phyloP scores from a whole-genome alignment of 306 rosid species.

The Begonia masoniana region DNA sequence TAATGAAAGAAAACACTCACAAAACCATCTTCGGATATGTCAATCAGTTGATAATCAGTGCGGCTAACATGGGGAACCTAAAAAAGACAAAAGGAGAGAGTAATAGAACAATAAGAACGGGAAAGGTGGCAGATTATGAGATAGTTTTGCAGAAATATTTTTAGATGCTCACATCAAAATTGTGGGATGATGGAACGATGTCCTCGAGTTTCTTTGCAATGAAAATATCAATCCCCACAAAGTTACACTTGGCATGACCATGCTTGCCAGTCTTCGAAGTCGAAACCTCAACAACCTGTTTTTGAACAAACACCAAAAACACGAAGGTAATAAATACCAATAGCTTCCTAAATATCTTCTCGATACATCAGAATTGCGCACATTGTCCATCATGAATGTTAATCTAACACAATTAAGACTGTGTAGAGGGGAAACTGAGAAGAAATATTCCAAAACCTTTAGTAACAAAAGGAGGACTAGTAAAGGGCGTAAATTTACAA shows the following conservation, averaged over 20 bases:
- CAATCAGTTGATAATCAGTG: slow-evolving; percentile 71
- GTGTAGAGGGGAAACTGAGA: too few relatives aligned
- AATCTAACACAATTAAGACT: too few relatives aligned
- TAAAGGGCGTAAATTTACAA: too few relatives aligned
- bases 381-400: not conserved
- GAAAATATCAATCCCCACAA: slow-evolving; percentile 75
- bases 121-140: slow-evolving; percentile 1
- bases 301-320: not conserved
- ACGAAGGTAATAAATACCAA: too few relatives aligned
- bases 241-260: slow-evolving; percentile 86
- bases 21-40: slow-evolving; percentile 81
- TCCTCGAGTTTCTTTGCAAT: slow-evolving; percentile 71
- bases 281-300: slow-evolving; percentile 82
- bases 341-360: too few relatives aligned
- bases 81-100: not conserved
- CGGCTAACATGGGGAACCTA: slow-evolving; percentile 84
- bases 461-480: too few relatives aligned
- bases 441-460: too few relatives aligned
- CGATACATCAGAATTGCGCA: not conserved
- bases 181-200: slow-evolving; percentile 84
- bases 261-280: slow-evolving; percentile 88
- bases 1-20: slow-evolving; percentile 19
- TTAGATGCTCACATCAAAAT: slow-evolving; percentile 52
- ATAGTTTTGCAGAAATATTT: not conserved
- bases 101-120: not conserved